These are phyloP conservation scores for Selenicereus undatus DNA, from an alignment of 148 eudicot genomes.

Conservation along the genomic window DNA sequence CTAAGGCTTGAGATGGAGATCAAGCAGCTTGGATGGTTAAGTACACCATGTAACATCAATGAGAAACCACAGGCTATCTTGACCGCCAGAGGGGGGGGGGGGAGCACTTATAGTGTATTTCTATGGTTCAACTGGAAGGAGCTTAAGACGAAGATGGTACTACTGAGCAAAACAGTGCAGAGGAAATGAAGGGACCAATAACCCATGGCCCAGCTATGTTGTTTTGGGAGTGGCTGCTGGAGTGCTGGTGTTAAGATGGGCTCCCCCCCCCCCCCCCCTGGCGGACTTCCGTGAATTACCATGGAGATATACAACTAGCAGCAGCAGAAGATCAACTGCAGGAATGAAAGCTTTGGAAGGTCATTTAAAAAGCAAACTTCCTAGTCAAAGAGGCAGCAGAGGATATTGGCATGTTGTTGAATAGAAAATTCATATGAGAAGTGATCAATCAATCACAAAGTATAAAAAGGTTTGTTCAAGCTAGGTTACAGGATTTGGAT, in stretches of 20 bases:
- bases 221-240: neutral
- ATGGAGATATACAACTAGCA: neutral
- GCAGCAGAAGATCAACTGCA: neutral
- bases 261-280: too few species aligned
- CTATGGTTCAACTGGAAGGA: neutral
- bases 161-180: neutral
- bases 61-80: too few species aligned
- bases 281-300: too few species aligned
- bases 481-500: neutral
- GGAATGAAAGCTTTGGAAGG: neutral
- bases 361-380: too few species aligned
- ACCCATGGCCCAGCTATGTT: neutral
- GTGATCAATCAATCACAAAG: neutral
- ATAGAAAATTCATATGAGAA: neutral
- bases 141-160: neutral
- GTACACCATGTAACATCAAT: too few species aligned
- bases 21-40: too few species aligned
- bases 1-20: too few species aligned
- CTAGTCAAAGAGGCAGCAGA: neutral
- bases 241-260: too few species aligned
- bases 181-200: neutral
- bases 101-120: neutral
- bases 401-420: neutral
- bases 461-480: neutral
- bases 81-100: too few species aligned